Conservation (phyloP, 2,329 filamentous ascomycete genomes). For the Verticillium isaacii region DNA sequence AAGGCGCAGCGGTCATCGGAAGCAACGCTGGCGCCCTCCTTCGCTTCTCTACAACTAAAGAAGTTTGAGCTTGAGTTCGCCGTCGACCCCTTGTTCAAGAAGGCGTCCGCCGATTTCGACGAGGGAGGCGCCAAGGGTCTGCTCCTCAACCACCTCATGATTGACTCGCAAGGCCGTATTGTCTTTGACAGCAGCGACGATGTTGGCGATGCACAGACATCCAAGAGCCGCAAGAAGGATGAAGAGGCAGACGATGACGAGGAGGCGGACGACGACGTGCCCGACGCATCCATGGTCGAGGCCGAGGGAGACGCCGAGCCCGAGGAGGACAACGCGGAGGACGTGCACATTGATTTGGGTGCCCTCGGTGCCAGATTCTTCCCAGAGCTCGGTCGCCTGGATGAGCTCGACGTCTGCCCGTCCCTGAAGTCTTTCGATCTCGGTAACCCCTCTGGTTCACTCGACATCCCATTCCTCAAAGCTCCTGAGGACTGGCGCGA, state of each 20-base stretch:
- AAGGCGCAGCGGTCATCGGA: slow-evolving; percentile 81
- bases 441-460: slow-evolving; percentile 75
- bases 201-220: slow-evolving; percentile 45
- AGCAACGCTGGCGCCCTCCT: slow-evolving; percentile 86
- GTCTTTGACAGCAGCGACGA: slow-evolving; percentile 99
- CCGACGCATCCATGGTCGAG: slow-evolving; percentile 16
- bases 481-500: slow-evolving; percentile 82
- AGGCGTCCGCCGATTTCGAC: slow-evolving; percentile 96
- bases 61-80: slow-evolving; percentile 97
- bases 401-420: slow-evolving; percentile 87
- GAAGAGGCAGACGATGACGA: slow-evolving; percentile 32
- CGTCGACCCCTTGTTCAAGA: slow-evolving; percentile 98
- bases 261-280: slow-evolving; percentile 31
- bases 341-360: slow-evolving; percentile 72
- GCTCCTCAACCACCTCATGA: slow-evolving; percentile 92
- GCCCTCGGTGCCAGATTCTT: slow-evolving; percentile 79
- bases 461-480: slow-evolving; percentile 90
- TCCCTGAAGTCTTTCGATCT: slow-evolving; percentile 92
- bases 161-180: slow-evolving; percentile 85
- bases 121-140: slow-evolving; percentile 96
- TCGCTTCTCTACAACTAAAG: slow-evolving; percentile 84
- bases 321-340: slow-evolving; percentile 35
- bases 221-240: slow-evolving; percentile 31
- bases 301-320: slow-evolving; percentile 17
- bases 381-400: slow-evolving; percentile 69